These are phyloP conservation scores for Colletotrichum orchidophilum DNA, from an alignment of 2,329 filamentous ascomycete species.

Conservation along the genomic window DNA sequence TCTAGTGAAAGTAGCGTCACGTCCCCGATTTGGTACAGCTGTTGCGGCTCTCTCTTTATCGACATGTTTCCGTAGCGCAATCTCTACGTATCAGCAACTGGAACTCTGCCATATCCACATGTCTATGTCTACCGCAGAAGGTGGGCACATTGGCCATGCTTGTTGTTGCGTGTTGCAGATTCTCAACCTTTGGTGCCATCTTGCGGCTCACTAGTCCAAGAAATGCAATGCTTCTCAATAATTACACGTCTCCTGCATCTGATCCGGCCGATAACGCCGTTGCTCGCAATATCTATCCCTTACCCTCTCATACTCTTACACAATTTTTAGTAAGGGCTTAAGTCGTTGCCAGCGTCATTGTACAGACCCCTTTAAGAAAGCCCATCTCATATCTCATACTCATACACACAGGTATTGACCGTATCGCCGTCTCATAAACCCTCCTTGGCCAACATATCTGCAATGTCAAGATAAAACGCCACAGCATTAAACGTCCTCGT, in stretches of 20 bases:
- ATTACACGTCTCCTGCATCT: background rate
- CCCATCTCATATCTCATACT: background rate
- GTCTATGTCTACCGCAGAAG: too few relatives aligned
- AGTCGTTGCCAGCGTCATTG: background rate
- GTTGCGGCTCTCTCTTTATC: too few relatives aligned
- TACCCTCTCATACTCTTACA: background rate
- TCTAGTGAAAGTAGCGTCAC: too few relatives aligned
- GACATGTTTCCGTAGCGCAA: too few relatives aligned
- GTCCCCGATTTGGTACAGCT: too few relatives aligned
- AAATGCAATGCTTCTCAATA: background rate
- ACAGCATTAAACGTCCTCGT: slow-evolving; percentile 71
- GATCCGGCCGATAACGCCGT: background rate
- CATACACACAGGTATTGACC: background rate
- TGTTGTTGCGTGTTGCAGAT: background rate
- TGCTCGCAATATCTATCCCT: background rate
- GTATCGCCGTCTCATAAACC: slow-evolving; percentile 47
- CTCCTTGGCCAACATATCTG: slow-evolving; percentile 77
- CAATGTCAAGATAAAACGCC: slow-evolving; percentile 73
- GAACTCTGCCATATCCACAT: too few relatives aligned
- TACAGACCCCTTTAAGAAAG: background rate
- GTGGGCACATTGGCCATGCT: background rate
- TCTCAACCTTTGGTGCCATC: background rate
- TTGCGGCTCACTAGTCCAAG: rapidly evolving
- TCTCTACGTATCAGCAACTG: too few relatives aligned
- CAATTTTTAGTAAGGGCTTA: background rate